Base-by-base conservation (phyloP, 1,284 basidiomycete species). In the Trametes polyzona region DNA sequence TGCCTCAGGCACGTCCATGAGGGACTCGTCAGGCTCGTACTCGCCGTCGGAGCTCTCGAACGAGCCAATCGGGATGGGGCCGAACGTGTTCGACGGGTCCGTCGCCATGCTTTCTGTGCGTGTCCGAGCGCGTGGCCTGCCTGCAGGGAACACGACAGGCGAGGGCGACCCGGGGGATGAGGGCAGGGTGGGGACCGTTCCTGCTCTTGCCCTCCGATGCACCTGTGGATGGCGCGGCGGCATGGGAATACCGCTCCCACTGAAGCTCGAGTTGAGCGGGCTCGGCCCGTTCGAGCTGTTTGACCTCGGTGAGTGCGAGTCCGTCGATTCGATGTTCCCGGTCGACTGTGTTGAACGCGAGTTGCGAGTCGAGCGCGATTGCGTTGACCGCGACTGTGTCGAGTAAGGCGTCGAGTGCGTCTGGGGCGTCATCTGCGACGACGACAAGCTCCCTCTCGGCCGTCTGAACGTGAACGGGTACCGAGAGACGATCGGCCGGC, bases 391-490 rank as follows among this genome's bases (percentile, higher is more conserved):
- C 8, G 73, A 67, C 30, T 71, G 65, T 3, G 67, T 65, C 40
- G 80, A 81, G 27, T 70, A 60, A 16, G 76, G 70, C 14, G 70
- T 74, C 12, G 80, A 83, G 39, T 67, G 75, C 46, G 74, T 69
- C 59, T 76, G 75, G 9, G 70, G 70, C 8, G 63, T 67, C 39
- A 63, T 58, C 50, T 67, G 68, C 29, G 73, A 73, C 2, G 74
- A 82, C 43, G 76, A 83, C 44, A 66, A 63, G 67, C 74, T 82
- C 12, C 74, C 83, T 77, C 9, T 71, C 47, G 19, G 83, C 9
- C 79, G 78, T 24, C 85, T 81, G 73, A 83, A 83, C 55, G 83
- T 78, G 78, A 90, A 89, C 4, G 87, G 89, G 68, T 88, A 89
- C 1, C 86, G 80, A 5, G 86, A 84, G 17, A 73, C 70, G 49